A percentile compares a stretch with the other conserved stretches of the same genome.
These are phyloP conservation scores for Vachellia pachyceras DNA, from an alignment of 306 rosid genomes.

Conservation along the genomic window DNA sequence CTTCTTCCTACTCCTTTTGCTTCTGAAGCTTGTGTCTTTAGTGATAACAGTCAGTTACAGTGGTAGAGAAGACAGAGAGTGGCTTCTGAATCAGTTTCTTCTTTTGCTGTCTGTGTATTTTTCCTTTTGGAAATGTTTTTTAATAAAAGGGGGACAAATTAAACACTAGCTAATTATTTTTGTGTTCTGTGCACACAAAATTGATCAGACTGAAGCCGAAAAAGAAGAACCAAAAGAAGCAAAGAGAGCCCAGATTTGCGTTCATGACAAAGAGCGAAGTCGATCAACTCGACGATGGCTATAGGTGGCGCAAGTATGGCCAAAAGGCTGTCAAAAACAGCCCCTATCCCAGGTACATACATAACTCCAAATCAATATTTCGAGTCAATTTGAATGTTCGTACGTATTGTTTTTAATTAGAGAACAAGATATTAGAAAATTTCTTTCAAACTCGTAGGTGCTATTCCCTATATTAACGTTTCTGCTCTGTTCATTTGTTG, in stretches of 20 bases:
- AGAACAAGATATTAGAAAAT: neutral
- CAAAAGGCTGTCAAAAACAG: constrained; percentile 96
- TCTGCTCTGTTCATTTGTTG: neutral
- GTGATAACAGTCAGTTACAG: neutral
- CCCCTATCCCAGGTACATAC: constrained; percentile 82
- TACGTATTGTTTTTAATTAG: neutral
- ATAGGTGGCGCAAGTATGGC: constrained; percentile 95
- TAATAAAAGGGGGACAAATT: neutral
- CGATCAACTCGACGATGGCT: constrained; percentile 92
- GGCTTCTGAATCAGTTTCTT: constrained; percentile 2
- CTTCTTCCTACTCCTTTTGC: neutral
- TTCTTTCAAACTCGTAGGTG: no score
- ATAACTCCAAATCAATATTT: neutral
- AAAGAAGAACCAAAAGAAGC: constrained; percentile 80
- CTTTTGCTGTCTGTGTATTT: neutral
- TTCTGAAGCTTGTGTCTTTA: neutral
- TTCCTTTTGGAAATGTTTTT: neutral
- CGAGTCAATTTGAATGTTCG: neutral
- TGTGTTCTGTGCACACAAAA: neutral
- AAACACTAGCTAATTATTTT: neutral
- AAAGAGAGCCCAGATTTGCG: constrained; percentile 75
- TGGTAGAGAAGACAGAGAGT: neutral
- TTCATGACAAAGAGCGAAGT: constrained; percentile 92
- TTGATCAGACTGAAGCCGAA: constrained; percentile 64
- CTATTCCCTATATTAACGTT: neutral